These are phyloP conservation scores for Capsicum chinense DNA, from an alignment of 257 asterid genomes.

Conservation along the genomic window DNA sequence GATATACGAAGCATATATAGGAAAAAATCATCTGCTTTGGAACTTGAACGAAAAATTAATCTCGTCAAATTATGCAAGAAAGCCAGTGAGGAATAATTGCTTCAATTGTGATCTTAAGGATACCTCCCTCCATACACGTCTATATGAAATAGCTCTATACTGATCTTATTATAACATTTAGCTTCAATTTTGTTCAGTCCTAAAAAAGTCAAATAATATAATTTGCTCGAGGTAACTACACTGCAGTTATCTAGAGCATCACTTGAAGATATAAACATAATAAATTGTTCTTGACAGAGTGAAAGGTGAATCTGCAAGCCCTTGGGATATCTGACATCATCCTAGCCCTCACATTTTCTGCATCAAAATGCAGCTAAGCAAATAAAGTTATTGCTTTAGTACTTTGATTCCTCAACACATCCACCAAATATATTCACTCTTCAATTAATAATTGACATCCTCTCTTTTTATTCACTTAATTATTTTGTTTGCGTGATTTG, in stretches of 20 bases:
- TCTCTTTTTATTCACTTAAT: too few species aligned
- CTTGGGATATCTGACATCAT: background rate
- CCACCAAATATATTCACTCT: background rate
- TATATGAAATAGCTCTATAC: too few species aligned
- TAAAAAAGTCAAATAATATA: background rate
- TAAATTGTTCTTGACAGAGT: background rate
- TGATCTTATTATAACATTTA: background rate
- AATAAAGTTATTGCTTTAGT: background rate
- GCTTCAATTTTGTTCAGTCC: too few species aligned
- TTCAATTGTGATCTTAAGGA: too few species aligned
- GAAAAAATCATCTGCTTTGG: background rate
- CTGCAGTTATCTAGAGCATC: background rate
- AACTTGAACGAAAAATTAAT: background rate
- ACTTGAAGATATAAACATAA: background rate
- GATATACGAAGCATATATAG: background rate
- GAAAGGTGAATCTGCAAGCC: constrained; percentile 20
- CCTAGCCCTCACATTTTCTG: background rate
- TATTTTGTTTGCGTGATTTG: background rate
- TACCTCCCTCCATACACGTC: too few species aligned
- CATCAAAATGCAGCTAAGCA: background rate
- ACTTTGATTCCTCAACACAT: constrained; percentile 5
- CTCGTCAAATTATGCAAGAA: background rate
- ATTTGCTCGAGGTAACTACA: background rate
- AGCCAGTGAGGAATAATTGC: too few species aligned
- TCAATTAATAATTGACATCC: background rate